A percentile compares a stretch with the other conserved stretches of the same genome.
Conservation (phyloP, 2,329 filamentous ascomycete genomes). For the Ophiosphaerella narmari region DNA sequence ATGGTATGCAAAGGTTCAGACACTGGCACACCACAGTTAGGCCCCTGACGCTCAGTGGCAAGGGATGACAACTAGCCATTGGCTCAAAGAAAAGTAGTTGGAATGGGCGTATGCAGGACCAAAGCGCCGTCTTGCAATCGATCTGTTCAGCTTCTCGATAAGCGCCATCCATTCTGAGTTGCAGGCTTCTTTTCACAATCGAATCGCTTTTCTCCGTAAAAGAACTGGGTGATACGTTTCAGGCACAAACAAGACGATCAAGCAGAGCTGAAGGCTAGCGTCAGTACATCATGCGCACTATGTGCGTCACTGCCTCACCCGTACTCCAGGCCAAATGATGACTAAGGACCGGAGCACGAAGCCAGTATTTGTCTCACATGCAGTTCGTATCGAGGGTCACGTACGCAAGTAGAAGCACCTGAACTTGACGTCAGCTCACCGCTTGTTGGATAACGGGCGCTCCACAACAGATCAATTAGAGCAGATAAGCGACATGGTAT, state of each 20-base stretch:
- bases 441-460: constrained; percentile 14
- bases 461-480: constrained; percentile 1
- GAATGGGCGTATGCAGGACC: constrained; percentile 68
- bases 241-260: constrained; percentile 75
- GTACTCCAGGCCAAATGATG: constrained; percentile 74
- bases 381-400: neutral
- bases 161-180: constrained; percentile 76
- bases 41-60: constrained; percentile 17
- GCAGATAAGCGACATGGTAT: neutral
- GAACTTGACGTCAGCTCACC: constrained; percentile 27
- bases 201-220: constrained; percentile 71
- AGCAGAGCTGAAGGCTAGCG: constrained; percentile 56
- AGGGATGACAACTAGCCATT: constrained; percentile 59
- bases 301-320: constrained; percentile 33
- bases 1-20: constrained; percentile 78
- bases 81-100: constrained; percentile 80
- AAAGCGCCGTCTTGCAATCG: constrained; percentile 61
- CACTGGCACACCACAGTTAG: constrained; percentile 51
- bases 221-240: constrained; percentile 82
- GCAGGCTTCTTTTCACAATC: constrained; percentile 74
- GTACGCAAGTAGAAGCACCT: constrained; percentile 65
- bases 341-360: constrained; percentile 41
- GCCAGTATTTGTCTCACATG: constrained; percentile 2
- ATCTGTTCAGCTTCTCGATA: constrained; percentile 73
- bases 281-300: constrained; percentile 19